These are phyloP conservation scores for Aspergillus leporis DNA, from an alignment of 495 filamentous ascomycete species.

Conservation along the genomic window DNA sequence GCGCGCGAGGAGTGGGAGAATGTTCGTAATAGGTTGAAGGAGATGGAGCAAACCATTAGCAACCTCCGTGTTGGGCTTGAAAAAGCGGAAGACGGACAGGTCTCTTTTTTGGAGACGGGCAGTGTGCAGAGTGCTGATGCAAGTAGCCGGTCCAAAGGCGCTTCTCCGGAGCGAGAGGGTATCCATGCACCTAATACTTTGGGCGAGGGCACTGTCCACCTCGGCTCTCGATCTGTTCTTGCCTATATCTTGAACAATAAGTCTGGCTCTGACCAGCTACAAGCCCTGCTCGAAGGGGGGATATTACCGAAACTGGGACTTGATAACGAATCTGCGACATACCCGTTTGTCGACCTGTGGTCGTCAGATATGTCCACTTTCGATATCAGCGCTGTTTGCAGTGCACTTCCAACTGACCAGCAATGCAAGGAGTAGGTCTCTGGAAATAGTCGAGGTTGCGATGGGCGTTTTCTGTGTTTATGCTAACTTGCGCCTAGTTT, in stretches of 20 bases:
- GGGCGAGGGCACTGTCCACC: conserved; percentile 56
- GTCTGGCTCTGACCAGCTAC: conserved; percentile 65
- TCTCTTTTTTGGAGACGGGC: conserved; percentile 32
- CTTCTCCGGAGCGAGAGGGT: conserved; percentile 51
- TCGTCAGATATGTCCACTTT: conserved; percentile 66
- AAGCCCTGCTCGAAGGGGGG: conserved; percentile 68
- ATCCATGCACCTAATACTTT: conserved; percentile 55
- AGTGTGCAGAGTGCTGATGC: conserved; percentile 65
- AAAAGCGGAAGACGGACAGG: conserved; percentile 34
- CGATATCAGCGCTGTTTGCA: conserved; percentile 67
- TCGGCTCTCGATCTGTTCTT: conserved; percentile 60
- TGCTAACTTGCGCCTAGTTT: conserved; percentile 44
- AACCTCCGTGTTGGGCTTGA: conserved; percentile 44
- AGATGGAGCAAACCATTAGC: conserved; percentile 46
- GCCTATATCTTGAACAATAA: conserved; percentile 61
- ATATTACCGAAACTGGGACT: conserved; percentile 80
- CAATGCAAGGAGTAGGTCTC: conserved; percentile 65
- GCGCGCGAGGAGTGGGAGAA: conserved; percentile 51
- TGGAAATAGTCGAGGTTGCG: neutral
- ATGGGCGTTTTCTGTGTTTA: neutral
- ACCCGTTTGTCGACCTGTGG: conserved; percentile 71
- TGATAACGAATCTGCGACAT: conserved; percentile 78
- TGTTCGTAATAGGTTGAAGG: conserved; percentile 41
- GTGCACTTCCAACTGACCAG: conserved; percentile 65
- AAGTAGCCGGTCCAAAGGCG: conserved; percentile 38